Base-by-base conservation (phyloP, 2,329 filamentous ascomycete species). In the Tolypocladium endophyticum region DNA sequence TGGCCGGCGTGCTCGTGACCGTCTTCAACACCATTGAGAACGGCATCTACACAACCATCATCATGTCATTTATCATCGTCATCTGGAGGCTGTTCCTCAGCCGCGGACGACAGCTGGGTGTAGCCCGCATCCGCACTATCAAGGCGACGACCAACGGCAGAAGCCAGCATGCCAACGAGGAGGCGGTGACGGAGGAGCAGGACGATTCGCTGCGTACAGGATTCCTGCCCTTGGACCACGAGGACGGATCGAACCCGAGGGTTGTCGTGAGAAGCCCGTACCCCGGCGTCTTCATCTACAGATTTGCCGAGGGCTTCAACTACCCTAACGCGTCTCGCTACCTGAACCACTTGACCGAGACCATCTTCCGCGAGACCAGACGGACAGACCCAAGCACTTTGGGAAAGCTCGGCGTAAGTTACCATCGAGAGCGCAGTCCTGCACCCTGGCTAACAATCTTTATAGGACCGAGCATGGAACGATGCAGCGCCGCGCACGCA, bases 41-140 rank as follows among this genome's bases (percentile, higher is more conserved):
- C 65, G 91, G 91, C 28, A 89, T 96, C 66, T 96, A 96, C 75
- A 86, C 86, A 47, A 93, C 90, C 0, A 86, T 95, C 55, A 78
- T 77, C 62, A 74, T 87, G 4, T 92, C 90, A 0, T 81, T 83
- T 28, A 89, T 83, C 0, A 74, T 96, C 2, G 78, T 94, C 39
- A 74, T 95, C 9, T 92, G 88, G 80, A 87, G 91, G 47, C 79
- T 92, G 39, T 85, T 92, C 68, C 90, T 92, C 71, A 88, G 89
- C 3, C 83, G 82, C 43, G 92, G 92, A 18, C 83, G 87, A 39
- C 90, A 95, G 75, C 80, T 96, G 2, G 92, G 92, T 36, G 82
- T 84, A 59, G 88, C 92, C 56, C 87, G 86, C 61, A 86, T 97
- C 23, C 90, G 94, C 71, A 96, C 92, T 0, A 86, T 96, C 77